Evolutionary conservation across 768 basidiomycete genomes (phyloP).

Genomic region (Cystobasidiopsis lactophilus): DNA sequence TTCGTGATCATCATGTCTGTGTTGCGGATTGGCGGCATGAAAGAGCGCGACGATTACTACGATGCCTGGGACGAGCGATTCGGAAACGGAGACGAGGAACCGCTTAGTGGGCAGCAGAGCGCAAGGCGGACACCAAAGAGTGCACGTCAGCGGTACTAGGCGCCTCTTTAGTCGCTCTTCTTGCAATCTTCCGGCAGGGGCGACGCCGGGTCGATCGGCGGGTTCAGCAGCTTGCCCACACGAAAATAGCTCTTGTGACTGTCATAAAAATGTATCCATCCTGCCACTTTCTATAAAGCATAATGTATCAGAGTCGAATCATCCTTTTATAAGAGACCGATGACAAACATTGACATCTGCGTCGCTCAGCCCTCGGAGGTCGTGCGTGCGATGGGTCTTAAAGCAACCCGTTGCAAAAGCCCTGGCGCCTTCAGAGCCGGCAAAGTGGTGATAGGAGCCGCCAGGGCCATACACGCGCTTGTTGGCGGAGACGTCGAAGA

Average conservation of each 20-base stretch:
- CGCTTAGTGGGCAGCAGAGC: too few species aligned
- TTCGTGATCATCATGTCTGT: too few species aligned
- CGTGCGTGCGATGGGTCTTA: constrained; percentile 69
- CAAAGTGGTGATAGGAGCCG: constrained; percentile 10
- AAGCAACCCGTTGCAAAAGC: constrained; percentile 91
- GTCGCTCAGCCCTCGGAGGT: constrained; percentile 56
- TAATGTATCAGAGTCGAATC: neutral
- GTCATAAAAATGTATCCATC: constrained; percentile 79
- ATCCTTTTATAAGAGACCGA: neutral
- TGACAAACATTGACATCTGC: constrained; percentile 41
- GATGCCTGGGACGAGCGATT: too few species aligned
- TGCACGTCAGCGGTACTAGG: too few species aligned
- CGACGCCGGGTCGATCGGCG: neutral
- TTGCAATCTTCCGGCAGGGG: constrained; percentile 8
- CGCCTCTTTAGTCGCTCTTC: too few species aligned
- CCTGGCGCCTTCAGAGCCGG: constrained; percentile 30
- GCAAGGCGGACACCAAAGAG: too few species aligned
- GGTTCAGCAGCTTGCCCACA: constrained; percentile 7
- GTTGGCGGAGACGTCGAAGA: constrained; percentile 72
- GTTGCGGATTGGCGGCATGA: too few species aligned
- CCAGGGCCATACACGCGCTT: constrained; percentile 44
- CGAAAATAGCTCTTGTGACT: constrained; percentile 50
- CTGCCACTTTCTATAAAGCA: constrained; percentile 39
- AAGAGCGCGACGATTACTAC: too few species aligned
- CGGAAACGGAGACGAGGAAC: too few species aligned